Evolutionary conservation across 2,329 filamentous ascomycete species (phyloP).

Genomic region (Penicillium aurantiogriseum): DNA sequence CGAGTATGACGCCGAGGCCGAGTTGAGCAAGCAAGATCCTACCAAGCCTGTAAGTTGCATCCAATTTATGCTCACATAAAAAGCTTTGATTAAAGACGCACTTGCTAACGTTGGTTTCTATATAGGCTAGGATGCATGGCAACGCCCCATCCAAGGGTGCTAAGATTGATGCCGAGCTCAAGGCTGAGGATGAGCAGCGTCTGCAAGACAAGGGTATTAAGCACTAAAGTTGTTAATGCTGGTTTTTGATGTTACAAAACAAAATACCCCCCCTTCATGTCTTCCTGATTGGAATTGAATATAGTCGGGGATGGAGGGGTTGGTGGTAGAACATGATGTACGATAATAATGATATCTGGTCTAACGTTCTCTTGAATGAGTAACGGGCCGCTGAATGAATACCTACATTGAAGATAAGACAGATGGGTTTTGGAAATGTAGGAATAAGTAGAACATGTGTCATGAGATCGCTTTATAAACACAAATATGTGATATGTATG

Average conservation of each 20-base stretch:
- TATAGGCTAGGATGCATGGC: slow-evolving; percentile 46
- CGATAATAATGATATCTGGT: slow-evolving; percentile 46
- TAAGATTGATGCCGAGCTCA: slow-evolving; percentile 46
- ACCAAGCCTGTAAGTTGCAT: slow-evolving; percentile 40
- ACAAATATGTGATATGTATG: not conserved
- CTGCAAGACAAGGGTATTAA: slow-evolving; percentile 46
- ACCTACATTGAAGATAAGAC: not conserved
- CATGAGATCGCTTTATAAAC: not conserved
- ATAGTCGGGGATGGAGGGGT: slow-evolving; percentile 43
- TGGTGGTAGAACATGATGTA: slow-evolving; percentile 73
- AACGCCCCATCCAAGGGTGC: slow-evolving; percentile 49
- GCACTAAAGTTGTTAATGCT: slow-evolving; percentile 22
- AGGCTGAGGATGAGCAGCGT: slow-evolving; percentile 45
- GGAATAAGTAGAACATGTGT: not conserved
- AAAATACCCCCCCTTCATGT: not conserved
- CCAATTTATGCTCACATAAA: no score
- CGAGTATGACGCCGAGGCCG: slow-evolving; percentile 35
- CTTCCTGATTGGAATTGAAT: slow-evolving; percentile 10
- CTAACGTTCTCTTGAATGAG: slow-evolving; percentile 12
- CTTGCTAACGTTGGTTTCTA: slow-evolving; percentile 5
- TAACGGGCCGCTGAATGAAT: slow-evolving; percentile 5
- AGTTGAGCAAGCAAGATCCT: slow-evolving; percentile 43
- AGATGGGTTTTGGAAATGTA: not conserved
- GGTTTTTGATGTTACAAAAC: slow-evolving; percentile 12
- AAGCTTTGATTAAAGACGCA: not conserved